Evolutionary conservation across 768 basidiomycete species (phyloP).

Genomic region (Amanita inopinata): DNA sequence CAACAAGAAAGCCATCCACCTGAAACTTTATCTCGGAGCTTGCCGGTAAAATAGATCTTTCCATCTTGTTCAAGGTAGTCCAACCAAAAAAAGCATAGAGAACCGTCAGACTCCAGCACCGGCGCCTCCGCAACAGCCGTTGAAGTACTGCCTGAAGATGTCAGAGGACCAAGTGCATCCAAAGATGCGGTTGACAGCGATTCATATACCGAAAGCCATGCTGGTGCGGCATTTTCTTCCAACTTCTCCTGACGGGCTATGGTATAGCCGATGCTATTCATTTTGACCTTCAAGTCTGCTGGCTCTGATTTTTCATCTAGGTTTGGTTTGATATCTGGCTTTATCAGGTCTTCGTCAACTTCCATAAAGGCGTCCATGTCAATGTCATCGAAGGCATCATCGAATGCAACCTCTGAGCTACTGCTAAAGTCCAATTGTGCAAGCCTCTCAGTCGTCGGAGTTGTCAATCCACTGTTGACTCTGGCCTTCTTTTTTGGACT

Average conservation of each 20-base stretch:
- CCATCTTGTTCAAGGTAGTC: slow-evolving; percentile 88
- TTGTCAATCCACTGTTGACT: slow-evolving; percentile 32
- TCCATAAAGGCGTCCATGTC: slow-evolving; percentile 56
- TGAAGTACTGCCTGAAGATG: slow-evolving; percentile 24
- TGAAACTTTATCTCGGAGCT: slow-evolving; percentile 71
- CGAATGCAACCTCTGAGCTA: slow-evolving; percentile 35
- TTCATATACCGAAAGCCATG: slow-evolving; percentile 72
- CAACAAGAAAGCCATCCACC: slow-evolving; percentile 76
- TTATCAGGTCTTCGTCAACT: slow-evolving; percentile 38
- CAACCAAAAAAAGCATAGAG: slow-evolving; percentile 89
- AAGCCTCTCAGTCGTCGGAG: slow-evolving; percentile 50
- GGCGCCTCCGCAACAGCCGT: slow-evolving; percentile 23
- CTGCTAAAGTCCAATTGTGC: slow-evolving; percentile 50
- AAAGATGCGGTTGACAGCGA: slow-evolving; percentile 52
- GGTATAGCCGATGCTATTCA: slow-evolving; percentile 11
- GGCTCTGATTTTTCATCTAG: slow-evolving; percentile 24
- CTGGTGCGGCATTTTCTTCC: slow-evolving; percentile 37
- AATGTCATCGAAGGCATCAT: slow-evolving; percentile 40
- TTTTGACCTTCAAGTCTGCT: slow-evolving; percentile 17
- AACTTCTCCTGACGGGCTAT: slow-evolving; percentile 24
- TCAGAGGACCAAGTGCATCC: slow-evolving; percentile 47
- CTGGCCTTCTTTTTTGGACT: slow-evolving; percentile 66
- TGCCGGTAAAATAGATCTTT: slow-evolving; percentile 82
- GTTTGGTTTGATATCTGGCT: slow-evolving; percentile 20
- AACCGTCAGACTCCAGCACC: slow-evolving; percentile 73